Evolutionary conservation across 495 filamentous ascomycete species (phyloP).

Genomic region (Jackrogersella minutella): DNA sequence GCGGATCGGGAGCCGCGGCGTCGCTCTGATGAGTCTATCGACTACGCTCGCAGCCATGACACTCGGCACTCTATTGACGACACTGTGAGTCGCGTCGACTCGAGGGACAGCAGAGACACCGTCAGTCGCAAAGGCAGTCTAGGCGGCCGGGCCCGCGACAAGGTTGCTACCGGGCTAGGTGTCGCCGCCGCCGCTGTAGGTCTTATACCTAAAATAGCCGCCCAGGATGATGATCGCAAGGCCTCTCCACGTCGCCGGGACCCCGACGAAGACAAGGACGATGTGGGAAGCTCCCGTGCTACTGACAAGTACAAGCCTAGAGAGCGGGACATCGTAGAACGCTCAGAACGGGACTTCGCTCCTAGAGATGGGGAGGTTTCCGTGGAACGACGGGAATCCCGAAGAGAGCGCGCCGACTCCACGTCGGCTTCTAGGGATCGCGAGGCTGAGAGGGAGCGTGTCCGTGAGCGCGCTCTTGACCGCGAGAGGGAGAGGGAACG

Average conservation of each 20-base stretch:
- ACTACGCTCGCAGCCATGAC: conserved; percentile 31
- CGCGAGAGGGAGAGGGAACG: conserved; percentile 36
- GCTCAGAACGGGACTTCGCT: conserved; percentile 27
- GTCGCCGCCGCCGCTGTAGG: conserved; percentile 51
- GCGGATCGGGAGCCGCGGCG: conserved; percentile 47
- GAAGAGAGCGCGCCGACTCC: conserved; percentile 33
- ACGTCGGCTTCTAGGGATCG: conserved; percentile 44
- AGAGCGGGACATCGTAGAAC: conserved; percentile 32
- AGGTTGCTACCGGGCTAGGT: conserved; percentile 46
- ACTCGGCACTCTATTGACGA: conserved; percentile 33
- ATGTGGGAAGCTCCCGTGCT: conserved; percentile 17
- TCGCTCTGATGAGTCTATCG: conserved; percentile 48
- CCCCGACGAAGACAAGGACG: conserved; percentile 31
- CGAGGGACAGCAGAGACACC: conserved; percentile 41
- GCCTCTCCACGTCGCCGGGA: conserved; percentile 40
- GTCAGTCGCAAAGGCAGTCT: conserved; percentile 33
- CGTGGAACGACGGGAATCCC: conserved; percentile 42
- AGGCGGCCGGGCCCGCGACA: conserved; percentile 47
- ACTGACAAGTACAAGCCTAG: conserved; percentile 31
- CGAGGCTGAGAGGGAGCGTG: conserved; percentile 45
- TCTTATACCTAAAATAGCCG: conserved; percentile 34
- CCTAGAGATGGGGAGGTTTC: conserved; percentile 37
- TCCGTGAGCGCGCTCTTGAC: conserved; percentile 49
- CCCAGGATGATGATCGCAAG: conserved; percentile 47
- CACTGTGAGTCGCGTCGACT: conserved; percentile 24